Conservation (phyloP, 257 asterid genomes). For the Salvia hispanica region DNA sequence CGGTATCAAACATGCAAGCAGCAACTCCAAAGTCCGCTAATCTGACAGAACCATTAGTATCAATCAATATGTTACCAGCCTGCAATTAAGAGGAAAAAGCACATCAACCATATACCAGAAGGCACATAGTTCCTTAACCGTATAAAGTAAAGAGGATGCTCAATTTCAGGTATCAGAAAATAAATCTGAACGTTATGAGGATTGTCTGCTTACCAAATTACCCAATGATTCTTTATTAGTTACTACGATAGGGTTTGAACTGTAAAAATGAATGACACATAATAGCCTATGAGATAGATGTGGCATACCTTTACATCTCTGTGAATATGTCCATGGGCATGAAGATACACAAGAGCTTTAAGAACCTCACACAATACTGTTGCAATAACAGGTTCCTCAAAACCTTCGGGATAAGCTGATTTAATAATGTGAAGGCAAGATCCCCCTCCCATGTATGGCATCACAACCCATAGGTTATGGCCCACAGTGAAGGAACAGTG, state of each 20-base stretch:
- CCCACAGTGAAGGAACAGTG: conserved; percentile 91
- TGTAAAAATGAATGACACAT: conserved; percentile 9
- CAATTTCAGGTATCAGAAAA: conserved; percentile 13
- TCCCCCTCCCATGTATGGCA: conserved; percentile 98
- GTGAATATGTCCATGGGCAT: conserved; percentile 93
- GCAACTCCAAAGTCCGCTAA: conserved; percentile 98
- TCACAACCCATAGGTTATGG: conserved; percentile 93
- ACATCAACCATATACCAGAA: conserved; percentile 31
- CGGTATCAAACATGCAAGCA: conserved; percentile 95
- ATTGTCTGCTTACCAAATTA: conserved; percentile 16
- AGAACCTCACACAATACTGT: conserved; percentile 84
- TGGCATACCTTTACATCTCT: conserved; percentile 90
- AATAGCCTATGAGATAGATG: conserved; percentile 21
- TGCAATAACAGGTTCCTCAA: conserved; percentile 98
- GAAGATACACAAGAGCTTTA: conserved; percentile 97
- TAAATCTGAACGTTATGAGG: conserved; percentile 23
- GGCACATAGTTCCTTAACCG: conserved; percentile 10
- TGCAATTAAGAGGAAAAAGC: conserved; percentile 39
- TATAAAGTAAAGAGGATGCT: conserved; percentile 18
- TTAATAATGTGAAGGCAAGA: conserved; percentile 97
- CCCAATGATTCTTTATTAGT: conserved; percentile 7
- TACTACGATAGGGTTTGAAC: conserved; percentile 8
- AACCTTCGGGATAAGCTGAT: conserved; percentile 87
- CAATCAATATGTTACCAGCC: conserved; percentile 97
- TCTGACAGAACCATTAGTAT: conserved; percentile 75